These are phyloP conservation scores for Eragrostis nindensis DNA, from an alignment of 176 grass and related monocot genomes.

Conservation along the genomic window DNA sequence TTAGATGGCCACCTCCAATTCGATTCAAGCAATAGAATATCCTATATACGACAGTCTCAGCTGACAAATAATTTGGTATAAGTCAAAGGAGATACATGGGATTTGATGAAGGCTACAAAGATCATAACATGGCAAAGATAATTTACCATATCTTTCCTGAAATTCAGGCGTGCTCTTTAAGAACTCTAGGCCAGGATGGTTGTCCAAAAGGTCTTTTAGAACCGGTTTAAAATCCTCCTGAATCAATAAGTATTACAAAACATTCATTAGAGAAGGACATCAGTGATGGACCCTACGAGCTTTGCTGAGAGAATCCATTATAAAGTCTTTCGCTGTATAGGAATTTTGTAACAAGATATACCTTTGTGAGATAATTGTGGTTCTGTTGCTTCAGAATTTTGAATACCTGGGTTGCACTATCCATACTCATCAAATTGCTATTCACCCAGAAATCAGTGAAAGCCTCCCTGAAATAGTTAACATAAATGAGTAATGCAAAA, in stretches of 20 bases:
- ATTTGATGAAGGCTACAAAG: conserved; percentile 28
- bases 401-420: conserved; percentile 81
- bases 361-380: conserved; percentile 72
- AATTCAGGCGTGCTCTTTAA: conserved; percentile 95
- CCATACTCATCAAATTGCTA: conserved; percentile 87
- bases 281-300: conserved; percentile 18
- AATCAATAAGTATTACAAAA: conserved; percentile 46
- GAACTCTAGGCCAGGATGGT: conserved; percentile 92
- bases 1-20: conserved; percentile 82
- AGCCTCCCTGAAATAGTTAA: conserved; percentile 66
- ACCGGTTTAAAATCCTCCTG: conserved; percentile 95
- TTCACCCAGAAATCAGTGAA: conserved; percentile 91
- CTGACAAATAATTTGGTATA: conserved; percentile 66
- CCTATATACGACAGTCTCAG: conserved; percentile 95
- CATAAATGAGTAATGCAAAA: conserved; percentile 5
- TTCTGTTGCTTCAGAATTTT: conserved; percentile 79
- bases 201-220: conserved; percentile 89
- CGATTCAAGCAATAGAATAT: conserved; percentile 96
- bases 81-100: conserved; percentile 34
- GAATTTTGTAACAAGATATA: conserved; percentile 40
- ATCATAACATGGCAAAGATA: conserved; percentile 10
- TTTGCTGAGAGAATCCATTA: conserved; percentile 24
- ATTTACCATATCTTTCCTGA: conserved; percentile 97
- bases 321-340: conserved; percentile 21
- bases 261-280: conserved; percentile 29